Conservation (phyloP, 495 filamentous ascomycete species). For the Tuber umbilicatum region DNA sequence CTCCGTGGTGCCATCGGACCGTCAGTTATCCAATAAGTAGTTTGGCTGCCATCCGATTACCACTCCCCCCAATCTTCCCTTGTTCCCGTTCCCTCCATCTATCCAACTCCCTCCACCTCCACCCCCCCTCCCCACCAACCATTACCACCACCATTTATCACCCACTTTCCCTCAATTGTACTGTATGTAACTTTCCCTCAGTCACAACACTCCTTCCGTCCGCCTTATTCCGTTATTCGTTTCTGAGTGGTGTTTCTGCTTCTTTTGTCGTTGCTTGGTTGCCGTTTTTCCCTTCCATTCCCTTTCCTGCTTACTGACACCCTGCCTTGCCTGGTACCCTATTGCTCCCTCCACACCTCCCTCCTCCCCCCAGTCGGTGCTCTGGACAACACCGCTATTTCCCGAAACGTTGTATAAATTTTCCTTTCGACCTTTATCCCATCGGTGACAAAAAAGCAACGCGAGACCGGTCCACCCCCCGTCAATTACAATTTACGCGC, state of each 20-base stretch:
- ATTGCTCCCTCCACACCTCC: slow-evolving; percentile 4
- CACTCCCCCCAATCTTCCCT: slow-evolving; percentile 26
- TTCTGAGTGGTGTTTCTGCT: slow-evolving; percentile 2
- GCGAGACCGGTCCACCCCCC: slow-evolving; percentile 25
- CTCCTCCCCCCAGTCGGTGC: slow-evolving; percentile 18
- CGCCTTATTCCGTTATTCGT: slow-evolving; percentile 34
- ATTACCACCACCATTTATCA: slow-evolving; percentile 16
- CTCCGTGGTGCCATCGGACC: background rate
- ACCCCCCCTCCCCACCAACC: slow-evolving; percentile 22
- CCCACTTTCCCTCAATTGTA: slow-evolving; percentile 29
- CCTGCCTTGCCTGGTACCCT: background rate
- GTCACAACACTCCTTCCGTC: slow-evolving; percentile 26
- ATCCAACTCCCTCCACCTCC: slow-evolving; percentile 25
- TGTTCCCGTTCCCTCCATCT: slow-evolving; percentile 33
- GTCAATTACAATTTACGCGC: slow-evolving; percentile 40
- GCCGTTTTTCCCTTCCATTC: slow-evolving; percentile 4
- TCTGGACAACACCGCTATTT: slow-evolving; percentile 26
- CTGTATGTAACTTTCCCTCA: slow-evolving; percentile 28
- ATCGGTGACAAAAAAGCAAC: slow-evolving; percentile 34
- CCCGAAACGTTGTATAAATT: slow-evolving; percentile 34
- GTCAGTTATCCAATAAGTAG: background rate
- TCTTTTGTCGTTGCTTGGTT: slow-evolving; percentile 22
- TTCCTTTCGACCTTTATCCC: slow-evolving; percentile 33
- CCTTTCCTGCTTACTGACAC: background rate
- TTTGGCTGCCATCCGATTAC: slow-evolving; percentile 5